A percentile compares a stretch with the other conserved stretches of the same genome.
phyloP scores from a whole-genome alignment of 768 basidiomycete species.

The Neoboletus brunneissimus region DNA sequence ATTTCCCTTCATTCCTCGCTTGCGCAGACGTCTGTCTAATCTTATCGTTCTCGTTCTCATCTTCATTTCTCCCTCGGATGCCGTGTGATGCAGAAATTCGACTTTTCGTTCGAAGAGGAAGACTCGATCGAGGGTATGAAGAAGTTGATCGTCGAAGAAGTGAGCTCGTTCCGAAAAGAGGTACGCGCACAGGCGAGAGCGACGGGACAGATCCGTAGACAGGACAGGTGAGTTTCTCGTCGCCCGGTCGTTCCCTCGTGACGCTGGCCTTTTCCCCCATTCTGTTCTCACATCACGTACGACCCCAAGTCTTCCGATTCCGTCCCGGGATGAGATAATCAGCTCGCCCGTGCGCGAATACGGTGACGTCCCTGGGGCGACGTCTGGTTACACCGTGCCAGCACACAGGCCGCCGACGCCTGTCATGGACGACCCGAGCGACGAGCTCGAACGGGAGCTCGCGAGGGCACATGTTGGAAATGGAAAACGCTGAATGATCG shows the following conservation, averaged over 20 bases:
- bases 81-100: slow-evolving; percentile 58
- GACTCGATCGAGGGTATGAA: slow-evolving; percentile 98
- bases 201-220: slow-evolving; percentile 67
- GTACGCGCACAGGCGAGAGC: slow-evolving; percentile 82
- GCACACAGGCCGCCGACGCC: slow-evolving; percentile 56
- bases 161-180: slow-evolving; percentile 82
- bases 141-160: slow-evolving; percentile 89
- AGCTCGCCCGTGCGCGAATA: slow-evolving; percentile 70
- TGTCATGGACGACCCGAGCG: slow-evolving; percentile 81
- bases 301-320: slow-evolving; percentile 65
- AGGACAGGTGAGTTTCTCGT: slow-evolving; percentile 58
- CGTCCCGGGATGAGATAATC: slow-evolving; percentile 76
- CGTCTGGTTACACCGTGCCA: slow-evolving; percentile 61
- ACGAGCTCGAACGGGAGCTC: slow-evolving; percentile 83
- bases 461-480: slow-evolving; percentile 60
- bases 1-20: slow-evolving; percentile 13
- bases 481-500: slow-evolving; percentile 26
- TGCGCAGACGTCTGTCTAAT: neutral
- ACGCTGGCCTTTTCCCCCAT: neutral
- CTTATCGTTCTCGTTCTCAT: too few relatives aligned
- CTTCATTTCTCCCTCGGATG: neutral
- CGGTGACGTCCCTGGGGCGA: slow-evolving; percentile 58
- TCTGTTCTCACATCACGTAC: neutral
- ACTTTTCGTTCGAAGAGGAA: slow-evolving; percentile 95
- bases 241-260: neutral